These are phyloP conservation scores for Limnanthes douglasii DNA, from an alignment of 345 rosid genomes.

Conservation along the genomic window DNA sequence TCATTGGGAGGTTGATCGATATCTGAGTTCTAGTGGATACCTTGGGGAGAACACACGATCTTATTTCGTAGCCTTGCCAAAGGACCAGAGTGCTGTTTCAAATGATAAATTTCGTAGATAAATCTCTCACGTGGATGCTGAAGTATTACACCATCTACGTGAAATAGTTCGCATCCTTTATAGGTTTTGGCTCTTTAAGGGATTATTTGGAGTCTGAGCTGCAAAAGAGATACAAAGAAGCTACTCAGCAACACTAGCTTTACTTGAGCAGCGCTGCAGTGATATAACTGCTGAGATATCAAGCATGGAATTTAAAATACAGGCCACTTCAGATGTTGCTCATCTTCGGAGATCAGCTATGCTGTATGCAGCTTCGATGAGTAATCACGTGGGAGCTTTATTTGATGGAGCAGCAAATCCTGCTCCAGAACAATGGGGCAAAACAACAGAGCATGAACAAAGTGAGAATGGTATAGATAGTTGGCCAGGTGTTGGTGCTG, in stretches of 20 bases:
- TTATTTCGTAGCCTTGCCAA: conserved; percentile 81
- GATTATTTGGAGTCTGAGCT: conserved; percentile 83
- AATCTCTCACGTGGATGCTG: conserved; percentile 67
- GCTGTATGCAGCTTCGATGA: conserved; percentile 68
- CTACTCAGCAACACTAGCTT: conserved; percentile 88
- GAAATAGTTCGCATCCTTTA: conserved; percentile 49
- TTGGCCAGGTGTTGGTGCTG: conserved; percentile 81
- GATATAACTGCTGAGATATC: conserved; percentile 52
- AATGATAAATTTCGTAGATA: conserved; percentile 87
- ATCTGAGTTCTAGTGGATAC: conserved; percentile 88
- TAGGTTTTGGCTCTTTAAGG: conserved; percentile 78
- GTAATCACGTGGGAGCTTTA: conserved; percentile 83
- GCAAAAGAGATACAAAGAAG: conserved; percentile 88
- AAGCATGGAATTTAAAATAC: conserved; percentile 56
- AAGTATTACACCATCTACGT: conserved; percentile 52
- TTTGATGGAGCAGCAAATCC: conserved; percentile 98
- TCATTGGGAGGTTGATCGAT: conserved; percentile 84
- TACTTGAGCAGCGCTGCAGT: conserved; percentile 82
- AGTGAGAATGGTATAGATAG: conserved; percentile 77
- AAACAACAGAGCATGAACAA: conserved; percentile 74
- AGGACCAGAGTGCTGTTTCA: conserved; percentile 60
- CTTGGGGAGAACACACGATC: conserved; percentile 80
- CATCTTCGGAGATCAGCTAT: conserved; percentile 79
- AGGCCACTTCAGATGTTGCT: conserved; percentile 85
- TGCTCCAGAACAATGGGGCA: conserved; percentile 97